Evolutionary conservation across 768 basidiomycete genomes (phyloP).

Genomic region (Leccinum aurantiacum): DNA sequence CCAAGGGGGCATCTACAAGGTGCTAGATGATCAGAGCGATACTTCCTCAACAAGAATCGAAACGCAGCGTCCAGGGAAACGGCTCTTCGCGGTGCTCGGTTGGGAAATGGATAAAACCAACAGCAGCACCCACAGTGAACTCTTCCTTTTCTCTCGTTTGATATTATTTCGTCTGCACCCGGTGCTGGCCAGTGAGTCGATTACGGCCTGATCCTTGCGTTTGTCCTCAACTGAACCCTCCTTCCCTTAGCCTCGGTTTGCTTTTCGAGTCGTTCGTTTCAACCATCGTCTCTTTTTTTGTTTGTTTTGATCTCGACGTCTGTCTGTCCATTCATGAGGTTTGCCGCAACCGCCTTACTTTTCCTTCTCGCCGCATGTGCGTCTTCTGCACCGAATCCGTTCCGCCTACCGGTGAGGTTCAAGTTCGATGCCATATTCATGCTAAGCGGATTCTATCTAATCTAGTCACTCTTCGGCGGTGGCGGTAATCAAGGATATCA

Average conservation of each 20-base stretch:
- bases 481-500: background rate
- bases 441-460: background rate
- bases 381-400: background rate
- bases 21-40: background rate
- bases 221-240: background rate
- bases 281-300: background rate
- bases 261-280: background rate
- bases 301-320: background rate
- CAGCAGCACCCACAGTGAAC: background rate
- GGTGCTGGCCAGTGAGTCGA: background rate
- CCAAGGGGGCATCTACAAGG: background rate
- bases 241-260: background rate
- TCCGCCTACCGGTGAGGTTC: background rate
- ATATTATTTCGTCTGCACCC: background rate
- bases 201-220: background rate
- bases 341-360: background rate
- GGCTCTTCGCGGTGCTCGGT: background rate
- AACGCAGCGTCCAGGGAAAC: background rate
- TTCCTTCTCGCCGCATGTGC: background rate
- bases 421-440: background rate
- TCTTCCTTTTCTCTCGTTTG: background rate
- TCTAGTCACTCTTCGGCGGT: background rate
- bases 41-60: background rate
- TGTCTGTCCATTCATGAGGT: background rate
- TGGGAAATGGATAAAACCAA: background rate